Conservation (phyloP, 257 asterid genomes). For the Salvia hispanica region DNA sequence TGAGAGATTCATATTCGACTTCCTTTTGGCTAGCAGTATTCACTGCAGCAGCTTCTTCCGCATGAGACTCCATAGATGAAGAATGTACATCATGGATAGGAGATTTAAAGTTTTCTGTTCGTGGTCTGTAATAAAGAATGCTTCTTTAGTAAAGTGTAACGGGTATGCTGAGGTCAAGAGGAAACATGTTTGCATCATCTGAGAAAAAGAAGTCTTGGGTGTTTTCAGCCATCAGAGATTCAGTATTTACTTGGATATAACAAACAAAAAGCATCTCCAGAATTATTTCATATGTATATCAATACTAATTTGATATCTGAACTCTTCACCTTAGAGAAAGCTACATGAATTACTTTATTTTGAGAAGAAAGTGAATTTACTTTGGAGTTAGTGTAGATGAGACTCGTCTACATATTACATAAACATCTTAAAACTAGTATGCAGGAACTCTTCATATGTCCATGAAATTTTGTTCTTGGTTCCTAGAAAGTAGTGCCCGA, state of each 20-base stretch:
- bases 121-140: constrained; percentile 44
- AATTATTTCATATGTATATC: constrained; percentile 9
- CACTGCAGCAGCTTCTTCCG: constrained; percentile 26
- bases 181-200: constrained; percentile 1
- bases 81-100: constrained; percentile 26
- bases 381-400: neutral
- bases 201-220: constrained; percentile 17
- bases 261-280: constrained; percentile 7
- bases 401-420: neutral
- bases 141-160: constrained; percentile 1
- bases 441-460: neutral
- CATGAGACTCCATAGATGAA: constrained; percentile 39
- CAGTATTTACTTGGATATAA: neutral
- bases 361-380: neutral
- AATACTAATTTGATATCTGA: neutral
- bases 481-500: constrained; percentile 11
- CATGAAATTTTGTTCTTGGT: too few species aligned
- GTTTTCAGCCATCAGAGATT: constrained; percentile 18
- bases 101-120: constrained; percentile 26
- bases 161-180: neutral
- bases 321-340: neutral
- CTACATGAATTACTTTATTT: neutral
- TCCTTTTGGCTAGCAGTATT: constrained; percentile 31
- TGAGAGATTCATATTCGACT: constrained; percentile 27
- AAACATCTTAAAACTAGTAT: neutral